Evolutionary conservation across 768 basidiomycete species (phyloP).

Genomic region (Leccinum aurantiacum): DNA sequence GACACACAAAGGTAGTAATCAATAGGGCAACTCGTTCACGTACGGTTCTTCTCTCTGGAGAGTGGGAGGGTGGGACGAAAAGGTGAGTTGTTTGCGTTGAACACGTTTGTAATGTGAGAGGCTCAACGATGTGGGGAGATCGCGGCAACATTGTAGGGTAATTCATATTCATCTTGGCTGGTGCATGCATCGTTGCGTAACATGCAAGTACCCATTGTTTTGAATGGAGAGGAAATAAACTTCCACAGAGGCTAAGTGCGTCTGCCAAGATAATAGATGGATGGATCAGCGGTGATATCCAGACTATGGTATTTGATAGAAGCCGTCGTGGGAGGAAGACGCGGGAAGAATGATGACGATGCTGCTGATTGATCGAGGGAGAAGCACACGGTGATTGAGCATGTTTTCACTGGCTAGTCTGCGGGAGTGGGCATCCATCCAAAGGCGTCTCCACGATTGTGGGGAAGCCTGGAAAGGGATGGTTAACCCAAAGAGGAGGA

Average conservation of each 20-base stretch:
- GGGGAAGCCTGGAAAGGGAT: slow-evolving; percentile 26
- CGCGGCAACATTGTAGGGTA: neutral
- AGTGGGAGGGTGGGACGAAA: no score
- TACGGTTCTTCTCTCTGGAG: no score
- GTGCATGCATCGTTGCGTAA: neutral
- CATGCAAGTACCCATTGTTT: slow-evolving; percentile 2
- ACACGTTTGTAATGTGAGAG: neutral
- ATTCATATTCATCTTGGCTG: neutral
- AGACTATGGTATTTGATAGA: slow-evolving; percentile 19
- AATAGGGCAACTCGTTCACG: no score
- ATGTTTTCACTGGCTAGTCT: slow-evolving; percentile 5
- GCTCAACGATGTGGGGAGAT: slow-evolving; percentile 1
- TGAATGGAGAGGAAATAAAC: neutral
- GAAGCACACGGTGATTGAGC: slow-evolving; percentile 9
- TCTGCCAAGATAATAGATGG: slow-evolving; percentile 1
- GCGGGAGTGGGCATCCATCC: slow-evolving; percentile 1
- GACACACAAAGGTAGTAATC: no score
- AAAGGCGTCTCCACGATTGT: neutral
- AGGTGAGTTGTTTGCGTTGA: neutral
- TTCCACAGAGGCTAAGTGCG: slow-evolving; percentile 12
- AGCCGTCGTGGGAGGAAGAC: slow-evolving; percentile 26
- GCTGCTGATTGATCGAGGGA: slow-evolving; percentile 13
- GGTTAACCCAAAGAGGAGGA: no score
- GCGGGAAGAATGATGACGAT: neutral
- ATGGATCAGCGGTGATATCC: slow-evolving; percentile 15